These are phyloP conservation scores for Salvia splendens DNA, from an alignment of 257 asterid species.

Conservation along the genomic window DNA sequence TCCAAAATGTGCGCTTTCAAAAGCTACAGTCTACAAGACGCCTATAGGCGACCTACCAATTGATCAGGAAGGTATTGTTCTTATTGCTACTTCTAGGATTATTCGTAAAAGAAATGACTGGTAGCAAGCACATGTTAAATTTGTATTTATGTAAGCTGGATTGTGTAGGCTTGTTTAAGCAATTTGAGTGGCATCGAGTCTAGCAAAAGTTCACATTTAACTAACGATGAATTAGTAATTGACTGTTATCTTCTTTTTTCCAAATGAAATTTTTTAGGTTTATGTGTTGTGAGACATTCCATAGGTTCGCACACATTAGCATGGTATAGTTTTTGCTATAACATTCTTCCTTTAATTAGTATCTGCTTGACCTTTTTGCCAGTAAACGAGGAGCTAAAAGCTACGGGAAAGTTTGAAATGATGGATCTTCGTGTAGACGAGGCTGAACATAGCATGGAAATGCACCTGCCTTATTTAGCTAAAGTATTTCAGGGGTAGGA, in stretches of 20 bases:
- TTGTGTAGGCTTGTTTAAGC: not conserved
- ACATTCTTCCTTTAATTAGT: constrained; percentile 16
- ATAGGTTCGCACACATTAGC: not conserved
- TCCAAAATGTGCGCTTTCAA: constrained; percentile 86
- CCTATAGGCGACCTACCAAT: constrained; percentile 92
- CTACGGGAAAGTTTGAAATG: constrained; percentile 81
- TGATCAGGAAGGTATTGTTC: constrained; percentile 76
- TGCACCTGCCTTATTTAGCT: constrained; percentile 97
- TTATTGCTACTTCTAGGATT: not conserved
- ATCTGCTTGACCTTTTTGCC: constrained; percentile 27
- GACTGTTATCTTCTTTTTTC: not conserved
- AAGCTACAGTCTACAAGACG: constrained; percentile 79
- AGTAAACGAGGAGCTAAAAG: constrained; percentile 87
- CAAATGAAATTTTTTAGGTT: not conserved
- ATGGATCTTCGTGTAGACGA: constrained; percentile 95
- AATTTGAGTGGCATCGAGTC: not conserved
- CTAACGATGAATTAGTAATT: too few relatives aligned
- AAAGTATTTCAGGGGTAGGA: constrained; percentile 87
- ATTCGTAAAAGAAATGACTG: not conserved
- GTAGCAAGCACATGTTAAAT: not conserved
- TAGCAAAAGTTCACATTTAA: not conserved
- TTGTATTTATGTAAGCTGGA: not conserved
- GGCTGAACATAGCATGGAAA: constrained; percentile 99
- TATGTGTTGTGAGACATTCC: not conserved
- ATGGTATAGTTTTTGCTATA: not conserved